Percentiles rank a stretch among this genome's conserved stretches.
These are phyloP conservation scores for Neurospora sp. DNA, from an alignment of 495 filamentous ascomycete genomes.

Conservation along the genomic window DNA sequence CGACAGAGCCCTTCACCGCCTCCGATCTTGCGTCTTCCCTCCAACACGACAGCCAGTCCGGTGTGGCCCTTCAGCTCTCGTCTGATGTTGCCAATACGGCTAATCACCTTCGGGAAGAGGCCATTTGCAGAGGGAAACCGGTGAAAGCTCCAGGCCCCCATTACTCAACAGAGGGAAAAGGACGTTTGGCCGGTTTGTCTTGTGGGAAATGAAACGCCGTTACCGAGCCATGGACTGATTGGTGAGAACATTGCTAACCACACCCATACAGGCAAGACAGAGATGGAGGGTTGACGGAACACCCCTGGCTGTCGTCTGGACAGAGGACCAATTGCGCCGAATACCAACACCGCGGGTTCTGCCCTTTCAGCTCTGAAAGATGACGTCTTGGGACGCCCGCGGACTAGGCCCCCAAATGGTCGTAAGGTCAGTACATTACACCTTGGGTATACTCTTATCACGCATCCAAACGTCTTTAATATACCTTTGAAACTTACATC, in stretches of 20 bases:
- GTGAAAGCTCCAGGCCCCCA: neutral
- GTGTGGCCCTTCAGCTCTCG: neutral
- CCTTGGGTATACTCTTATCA: no score
- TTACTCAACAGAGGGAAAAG: neutral
- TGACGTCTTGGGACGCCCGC: neutral
- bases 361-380: neutral
- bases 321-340: neutral
- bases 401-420: neutral
- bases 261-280: neutral
- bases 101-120: neutral
- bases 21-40: neutral
- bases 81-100: neutral
- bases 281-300: neutral
- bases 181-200: neutral
- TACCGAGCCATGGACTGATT: neutral
- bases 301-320: neutral
- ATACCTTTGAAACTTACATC: no score
- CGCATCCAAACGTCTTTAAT: no score
- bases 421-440: no score
- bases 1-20: neutral
- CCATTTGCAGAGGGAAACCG: neutral
- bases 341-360: neutral
- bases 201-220: neutral
- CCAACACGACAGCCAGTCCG: neutral
- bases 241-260: neutral